phyloP scores from a whole-genome alignment of 352 stramenopile genomes.

The Vaucheria bursata region DNA sequence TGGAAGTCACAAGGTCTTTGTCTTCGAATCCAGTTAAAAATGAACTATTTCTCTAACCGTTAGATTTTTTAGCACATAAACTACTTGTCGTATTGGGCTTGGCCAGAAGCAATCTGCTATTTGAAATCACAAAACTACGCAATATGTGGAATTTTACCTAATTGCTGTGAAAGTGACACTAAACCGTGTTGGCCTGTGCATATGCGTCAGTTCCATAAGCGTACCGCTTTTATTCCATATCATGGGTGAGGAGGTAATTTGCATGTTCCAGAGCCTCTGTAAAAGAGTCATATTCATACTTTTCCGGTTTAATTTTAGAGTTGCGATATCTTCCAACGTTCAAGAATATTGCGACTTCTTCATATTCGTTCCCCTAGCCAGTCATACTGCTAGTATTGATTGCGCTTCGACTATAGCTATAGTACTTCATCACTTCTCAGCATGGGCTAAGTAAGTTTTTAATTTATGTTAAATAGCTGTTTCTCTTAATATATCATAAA shows the following conservation, averaged over 20 bases:
- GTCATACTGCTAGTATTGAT: too few species aligned
- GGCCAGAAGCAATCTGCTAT: not conserved
- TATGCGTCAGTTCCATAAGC: not conserved
- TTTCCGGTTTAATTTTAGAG: too few species aligned
- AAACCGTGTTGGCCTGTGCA: conserved; percentile 3
- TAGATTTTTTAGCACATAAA: not conserved
- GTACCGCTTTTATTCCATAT: not conserved
- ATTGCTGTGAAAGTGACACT: not conserved
- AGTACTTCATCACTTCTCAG: too few species aligned
- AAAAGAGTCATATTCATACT: too few species aligned
- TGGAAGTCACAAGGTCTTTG: not conserved
- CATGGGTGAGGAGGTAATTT: conserved; percentile 11
- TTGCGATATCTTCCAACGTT: too few species aligned
- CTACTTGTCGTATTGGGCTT: not conserved
- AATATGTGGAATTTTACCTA: not conserved
- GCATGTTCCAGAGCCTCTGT: too few species aligned
- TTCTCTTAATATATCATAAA: too few species aligned
- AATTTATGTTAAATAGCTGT: too few species aligned
- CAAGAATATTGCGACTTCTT: too few species aligned
- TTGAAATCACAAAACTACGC: not conserved
- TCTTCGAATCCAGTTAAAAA: not conserved
- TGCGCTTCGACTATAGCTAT: too few species aligned
- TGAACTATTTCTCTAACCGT: not conserved
- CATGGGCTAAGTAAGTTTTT: too few species aligned
- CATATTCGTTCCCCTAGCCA: too few species aligned